Conservation (phyloP, 2,329 filamentous ascomycete species). For the Thelonectria rubi region DNA sequence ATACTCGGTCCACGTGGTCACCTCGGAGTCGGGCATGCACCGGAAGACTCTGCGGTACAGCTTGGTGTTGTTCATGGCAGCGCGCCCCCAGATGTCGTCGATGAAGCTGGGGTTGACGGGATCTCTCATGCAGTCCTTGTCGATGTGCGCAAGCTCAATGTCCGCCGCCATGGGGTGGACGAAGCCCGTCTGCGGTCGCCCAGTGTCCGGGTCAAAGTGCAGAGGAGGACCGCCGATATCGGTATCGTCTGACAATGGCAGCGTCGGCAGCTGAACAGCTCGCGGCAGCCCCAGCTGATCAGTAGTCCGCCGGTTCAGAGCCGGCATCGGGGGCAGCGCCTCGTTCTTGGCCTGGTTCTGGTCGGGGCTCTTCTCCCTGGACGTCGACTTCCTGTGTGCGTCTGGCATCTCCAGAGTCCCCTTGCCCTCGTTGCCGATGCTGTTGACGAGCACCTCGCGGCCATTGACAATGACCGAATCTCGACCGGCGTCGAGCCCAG, state of each 20-base stretch:
- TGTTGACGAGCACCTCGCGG: slow-evolving; percentile 76
- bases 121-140: slow-evolving; percentile 94
- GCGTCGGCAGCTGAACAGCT: slow-evolving; percentile 73
- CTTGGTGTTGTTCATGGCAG: slow-evolving; percentile 94
- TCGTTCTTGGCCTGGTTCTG: slow-evolving; percentile 51
- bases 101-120: slow-evolving; percentile 85
- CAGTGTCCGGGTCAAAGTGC: slow-evolving; percentile 60
- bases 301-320: slow-evolving; percentile 67
- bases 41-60: slow-evolving; percentile 93
- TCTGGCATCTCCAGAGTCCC: slow-evolving; percentile 60
- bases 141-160: slow-evolving; percentile 76
- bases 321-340: slow-evolving; percentile 66
- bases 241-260: slow-evolving; percentile 78
- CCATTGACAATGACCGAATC: slow-evolving; percentile 75
- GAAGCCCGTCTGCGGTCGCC: slow-evolving; percentile 54
- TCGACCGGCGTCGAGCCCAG: slow-evolving; percentile 69
- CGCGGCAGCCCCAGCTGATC: slow-evolving; percentile 74
- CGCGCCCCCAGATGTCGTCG: slow-evolving; percentile 85
- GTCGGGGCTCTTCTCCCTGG: slow-evolving; percentile 46
- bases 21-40: slow-evolving; percentile 96
- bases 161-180: slow-evolving; percentile 69
- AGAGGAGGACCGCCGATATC: slow-evolving; percentile 82
- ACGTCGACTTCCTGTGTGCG: slow-evolving; percentile 35
- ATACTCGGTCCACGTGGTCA: slow-evolving; percentile 93
- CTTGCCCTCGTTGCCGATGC: slow-evolving; percentile 70